phyloP scores from a whole-genome alignment of 2,329 filamentous ascomycete species.

The Nakataea oryzae region DNA sequence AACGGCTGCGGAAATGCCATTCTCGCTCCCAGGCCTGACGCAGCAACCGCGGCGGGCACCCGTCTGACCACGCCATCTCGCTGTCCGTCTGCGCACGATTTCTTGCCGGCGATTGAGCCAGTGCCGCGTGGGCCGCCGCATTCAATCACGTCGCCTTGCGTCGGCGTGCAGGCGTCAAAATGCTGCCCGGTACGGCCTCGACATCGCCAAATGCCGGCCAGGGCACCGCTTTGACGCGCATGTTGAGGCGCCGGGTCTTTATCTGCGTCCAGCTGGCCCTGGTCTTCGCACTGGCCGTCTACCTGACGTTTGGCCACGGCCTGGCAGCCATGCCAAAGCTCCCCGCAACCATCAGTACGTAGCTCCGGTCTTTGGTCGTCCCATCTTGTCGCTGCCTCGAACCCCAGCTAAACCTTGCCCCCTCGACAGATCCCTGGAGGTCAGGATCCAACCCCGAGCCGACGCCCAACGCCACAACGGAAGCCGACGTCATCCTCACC shows the following conservation, averaged over 20 bases:
- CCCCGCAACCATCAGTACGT: not conserved
- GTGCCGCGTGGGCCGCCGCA: too few relatives aligned
- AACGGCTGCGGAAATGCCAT: not conserved
- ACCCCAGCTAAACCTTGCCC: not conserved
- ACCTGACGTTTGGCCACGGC: not conserved
- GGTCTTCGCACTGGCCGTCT: not conserved
- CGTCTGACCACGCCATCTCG: not conserved
- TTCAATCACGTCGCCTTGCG: not conserved
- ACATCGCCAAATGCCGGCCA: not conserved
- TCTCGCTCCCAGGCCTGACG: not conserved
- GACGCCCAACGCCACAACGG: too few relatives aligned
- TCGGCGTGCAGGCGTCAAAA: not conserved
- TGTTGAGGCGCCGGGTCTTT: not conserved
- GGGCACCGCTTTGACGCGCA: not conserved
- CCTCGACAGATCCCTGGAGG: not conserved
- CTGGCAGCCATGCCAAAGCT: not conserved
- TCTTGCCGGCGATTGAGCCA: too few relatives aligned
- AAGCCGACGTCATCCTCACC: not conserved
- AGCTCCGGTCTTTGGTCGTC: not conserved
- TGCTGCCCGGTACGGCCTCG: not conserved
- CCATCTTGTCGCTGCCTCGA: not conserved
- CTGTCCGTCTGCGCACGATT: not conserved
- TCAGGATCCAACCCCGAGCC: not conserved
- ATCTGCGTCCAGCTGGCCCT: not conserved
- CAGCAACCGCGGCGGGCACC: too few relatives aligned